phyloP scores from a whole-genome alignment of 495 filamentous ascomycete species.

The Aspergillus homomorphus region DNA sequence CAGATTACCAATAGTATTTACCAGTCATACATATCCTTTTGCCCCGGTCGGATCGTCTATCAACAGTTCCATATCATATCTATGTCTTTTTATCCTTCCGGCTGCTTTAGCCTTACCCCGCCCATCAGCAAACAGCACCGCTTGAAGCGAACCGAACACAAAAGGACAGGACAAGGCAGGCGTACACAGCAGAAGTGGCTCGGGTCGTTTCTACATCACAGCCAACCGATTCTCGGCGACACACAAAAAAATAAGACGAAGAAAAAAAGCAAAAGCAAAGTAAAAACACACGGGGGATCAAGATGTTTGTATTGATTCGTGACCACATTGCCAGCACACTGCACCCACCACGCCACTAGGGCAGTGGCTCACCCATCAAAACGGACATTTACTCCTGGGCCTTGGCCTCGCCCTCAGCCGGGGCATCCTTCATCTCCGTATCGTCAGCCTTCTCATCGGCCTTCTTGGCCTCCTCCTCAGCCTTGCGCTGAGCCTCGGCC shows the following conservation, averaged over 20 bases:
- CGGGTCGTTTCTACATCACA: conserved; percentile 6
- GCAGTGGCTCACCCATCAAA: conserved; percentile 6
- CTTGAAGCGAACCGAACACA: background rate
- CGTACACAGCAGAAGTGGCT: background rate
- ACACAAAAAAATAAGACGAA: background rate
- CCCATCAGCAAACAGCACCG: background rate
- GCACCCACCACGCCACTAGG: conserved; percentile 9
- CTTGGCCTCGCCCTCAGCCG: conserved; percentile 41
- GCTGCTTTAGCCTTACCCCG: background rate
- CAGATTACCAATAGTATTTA: background rate
- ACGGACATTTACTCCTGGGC: conserved; percentile 38
- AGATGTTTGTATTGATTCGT: conserved; percentile 24
- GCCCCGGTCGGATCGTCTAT: background rate
- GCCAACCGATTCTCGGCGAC: background rate
- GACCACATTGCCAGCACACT: conserved; percentile 22
- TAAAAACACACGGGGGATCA: conserved; percentile 11
- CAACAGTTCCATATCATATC: background rate
- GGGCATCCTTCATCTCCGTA: conserved; percentile 56
- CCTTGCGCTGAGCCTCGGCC: conserved; percentile 60
- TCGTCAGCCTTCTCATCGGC: conserved; percentile 48
- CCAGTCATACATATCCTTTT: background rate
- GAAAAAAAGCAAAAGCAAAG: conserved; percentile 7
- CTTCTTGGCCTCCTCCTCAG: conserved; percentile 52
- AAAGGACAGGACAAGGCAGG: background rate
- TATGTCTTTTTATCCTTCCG: background rate